phyloP scores from a whole-genome alignment of 176 grass and related monocot species.

The Cocos nucifera region DNA sequence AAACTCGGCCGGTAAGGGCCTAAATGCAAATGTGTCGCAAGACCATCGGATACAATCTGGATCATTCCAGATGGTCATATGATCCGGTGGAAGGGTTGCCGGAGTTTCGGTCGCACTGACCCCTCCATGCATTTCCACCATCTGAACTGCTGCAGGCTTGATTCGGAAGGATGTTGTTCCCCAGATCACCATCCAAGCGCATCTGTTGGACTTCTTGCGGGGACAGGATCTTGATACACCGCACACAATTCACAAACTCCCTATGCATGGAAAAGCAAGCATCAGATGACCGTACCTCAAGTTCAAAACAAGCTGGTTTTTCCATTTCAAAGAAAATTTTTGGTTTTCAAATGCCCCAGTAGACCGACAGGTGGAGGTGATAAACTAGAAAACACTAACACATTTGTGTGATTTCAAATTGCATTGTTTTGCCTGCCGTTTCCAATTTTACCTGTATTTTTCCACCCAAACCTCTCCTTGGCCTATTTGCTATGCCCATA shows the following conservation, averaged over 20 bases:
- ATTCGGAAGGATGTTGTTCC: constrained; percentile 58
- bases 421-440: too few relatives aligned
- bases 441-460: too few relatives aligned
- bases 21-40: not conserved
- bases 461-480: too few relatives aligned
- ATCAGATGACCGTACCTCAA: too few relatives aligned
- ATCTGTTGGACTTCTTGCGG: constrained; percentile 95
- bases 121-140: constrained; percentile 69
- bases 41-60: not conserved
- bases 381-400: too few relatives aligned
- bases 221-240: constrained; percentile 84
- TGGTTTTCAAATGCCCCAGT: too few relatives aligned
- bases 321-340: too few relatives aligned
- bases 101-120: constrained; percentile 53
- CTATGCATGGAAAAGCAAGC: constrained; percentile 23
- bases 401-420: too few relatives aligned
- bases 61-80: constrained; percentile 72
- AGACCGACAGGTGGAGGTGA: too few relatives aligned
- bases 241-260: constrained; percentile 91
- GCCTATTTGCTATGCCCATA: too few relatives aligned
- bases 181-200: constrained; percentile 88
- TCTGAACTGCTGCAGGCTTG: constrained; percentile 91
- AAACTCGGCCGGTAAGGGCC: too few relatives aligned
- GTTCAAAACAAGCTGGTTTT: too few relatives aligned
- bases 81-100: constrained; percentile 51